phyloP scores from a whole-genome alignment of 2,329 filamentous ascomycete species.

The Purpureocillium lavendulum region DNA sequence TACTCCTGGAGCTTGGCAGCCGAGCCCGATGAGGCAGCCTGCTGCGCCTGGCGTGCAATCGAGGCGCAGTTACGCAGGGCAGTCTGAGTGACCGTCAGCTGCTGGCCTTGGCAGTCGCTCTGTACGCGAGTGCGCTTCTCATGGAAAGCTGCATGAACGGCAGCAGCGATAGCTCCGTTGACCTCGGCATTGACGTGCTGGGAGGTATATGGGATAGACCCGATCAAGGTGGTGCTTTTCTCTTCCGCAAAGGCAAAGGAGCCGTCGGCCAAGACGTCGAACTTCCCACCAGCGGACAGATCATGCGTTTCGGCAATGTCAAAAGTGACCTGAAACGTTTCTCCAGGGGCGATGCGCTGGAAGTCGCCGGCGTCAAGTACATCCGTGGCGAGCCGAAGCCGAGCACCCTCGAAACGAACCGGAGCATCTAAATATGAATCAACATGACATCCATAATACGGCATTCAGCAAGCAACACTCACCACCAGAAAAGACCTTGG shows the following conservation, averaged over 20 bases:
- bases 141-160: conserved; percentile 37
- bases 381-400: conserved; percentile 36
- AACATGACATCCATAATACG: neutral
- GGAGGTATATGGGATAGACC: conserved; percentile 46
- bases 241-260: conserved; percentile 45
- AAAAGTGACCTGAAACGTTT: conserved; percentile 44
- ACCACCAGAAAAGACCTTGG: conserved; percentile 38
- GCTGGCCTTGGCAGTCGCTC: conserved; percentile 44
- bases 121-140: conserved; percentile 43
- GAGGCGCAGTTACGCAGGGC: conserved; percentile 46
- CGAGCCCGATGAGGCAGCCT: conserved; percentile 38
- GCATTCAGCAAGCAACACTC: conserved; percentile 14
- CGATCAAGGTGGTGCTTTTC: conserved; percentile 43
- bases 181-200: conserved; percentile 50
- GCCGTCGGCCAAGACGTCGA: conserved; percentile 47
- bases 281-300: conserved; percentile 40
- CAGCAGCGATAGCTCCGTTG: conserved; percentile 45
- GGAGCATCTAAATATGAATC: conserved; percentile 19
- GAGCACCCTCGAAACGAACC: conserved; percentile 44
- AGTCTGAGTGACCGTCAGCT: conserved; percentile 31
- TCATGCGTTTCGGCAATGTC: conserved; percentile 49
- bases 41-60: conserved; percentile 44
- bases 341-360: conserved; percentile 35
- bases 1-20: conserved; percentile 47
- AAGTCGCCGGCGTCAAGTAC: conserved; percentile 40